phyloP scores from a whole-genome alignment of 1,284 basidiomycete genomes.

The Moesziomyces antarcticus region DNA sequence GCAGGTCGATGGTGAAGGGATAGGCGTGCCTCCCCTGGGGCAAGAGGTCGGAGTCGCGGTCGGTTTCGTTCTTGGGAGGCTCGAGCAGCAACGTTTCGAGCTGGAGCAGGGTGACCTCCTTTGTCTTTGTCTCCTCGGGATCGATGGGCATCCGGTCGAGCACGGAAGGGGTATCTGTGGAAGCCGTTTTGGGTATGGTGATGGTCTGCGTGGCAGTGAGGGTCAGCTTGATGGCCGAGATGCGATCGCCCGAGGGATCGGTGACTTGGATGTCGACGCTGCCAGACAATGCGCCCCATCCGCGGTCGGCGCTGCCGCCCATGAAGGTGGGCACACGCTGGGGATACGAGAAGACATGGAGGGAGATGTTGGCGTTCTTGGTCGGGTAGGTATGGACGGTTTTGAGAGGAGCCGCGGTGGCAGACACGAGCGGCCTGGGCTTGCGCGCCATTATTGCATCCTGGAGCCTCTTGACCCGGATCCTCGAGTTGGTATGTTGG shows the following conservation, averaged over 20 bases:
- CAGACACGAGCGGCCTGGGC: slow-evolving; percentile 8
- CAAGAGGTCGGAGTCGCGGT: slow-evolving; percentile 23
- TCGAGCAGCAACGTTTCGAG: slow-evolving; percentile 47
- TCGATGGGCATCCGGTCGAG: slow-evolving; percentile 27
- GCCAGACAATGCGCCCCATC: slow-evolving; percentile 53
- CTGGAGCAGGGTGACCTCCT: slow-evolving; percentile 46
- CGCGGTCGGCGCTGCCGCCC: slow-evolving; percentile 55
- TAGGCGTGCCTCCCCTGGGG: slow-evolving; percentile 44
- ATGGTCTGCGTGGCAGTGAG: slow-evolving; percentile 41
- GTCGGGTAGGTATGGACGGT: slow-evolving; percentile 33
- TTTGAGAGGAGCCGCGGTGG: slow-evolving; percentile 22
- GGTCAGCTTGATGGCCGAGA: slow-evolving; percentile 49
- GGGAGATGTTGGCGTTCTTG: slow-evolving; percentile 35
- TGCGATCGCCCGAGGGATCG: slow-evolving; percentile 35
- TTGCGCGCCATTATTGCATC: slow-evolving; percentile 23
- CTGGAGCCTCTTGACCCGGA: too few relatives aligned
- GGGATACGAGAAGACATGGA: slow-evolving; percentile 42
- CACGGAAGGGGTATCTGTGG: slow-evolving; percentile 25
- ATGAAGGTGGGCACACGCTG: slow-evolving; percentile 60
- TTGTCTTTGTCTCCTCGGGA: slow-evolving; percentile 38
- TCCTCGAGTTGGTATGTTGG: too few relatives aligned
- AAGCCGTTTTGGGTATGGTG: slow-evolving; percentile 31
- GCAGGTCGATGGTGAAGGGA: slow-evolving; percentile 47
- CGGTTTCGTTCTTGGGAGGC: slow-evolving; percentile 12
- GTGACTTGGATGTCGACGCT: slow-evolving; percentile 31